A percentile compares a stretch with the other conserved stretches of the same genome.
Conservation (phyloP, 2,329 filamentous ascomycete species). For the Colletotrichum sp. region DNA sequence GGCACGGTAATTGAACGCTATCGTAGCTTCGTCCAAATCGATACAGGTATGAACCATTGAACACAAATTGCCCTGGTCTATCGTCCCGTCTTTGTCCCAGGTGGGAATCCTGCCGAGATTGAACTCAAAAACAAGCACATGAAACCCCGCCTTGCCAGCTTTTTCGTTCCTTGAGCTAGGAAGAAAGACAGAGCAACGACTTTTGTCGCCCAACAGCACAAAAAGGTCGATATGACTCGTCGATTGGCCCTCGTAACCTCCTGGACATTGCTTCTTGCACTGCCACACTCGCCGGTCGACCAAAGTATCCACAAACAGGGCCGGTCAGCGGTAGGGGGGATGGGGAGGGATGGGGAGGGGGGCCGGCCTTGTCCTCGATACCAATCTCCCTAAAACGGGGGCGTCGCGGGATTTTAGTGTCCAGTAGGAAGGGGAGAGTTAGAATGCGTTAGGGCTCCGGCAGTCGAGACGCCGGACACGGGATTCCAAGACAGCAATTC, state of each 20-base stretch:
- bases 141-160: neutral
- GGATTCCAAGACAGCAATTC: conserved; percentile 14
- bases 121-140: conserved; percentile 3
- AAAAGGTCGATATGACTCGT: conserved; percentile 6
- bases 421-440: neutral
- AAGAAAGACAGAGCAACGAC: neutral
- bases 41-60: neutral
- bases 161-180: neutral
- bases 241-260: neutral
- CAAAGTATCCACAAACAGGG: conserved; percentile 5
- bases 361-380: neutral
- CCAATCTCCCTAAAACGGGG: conserved; percentile 11
- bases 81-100: conserved; percentile 1
- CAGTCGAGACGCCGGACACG: conserved; percentile 17
- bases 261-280: conserved; percentile 11
- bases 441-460: conserved; percentile 5
- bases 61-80: neutral
- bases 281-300: conserved; percentile 3
- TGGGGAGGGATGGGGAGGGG: neutral
- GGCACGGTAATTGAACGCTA: neutral
- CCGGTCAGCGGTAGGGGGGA: neutral
- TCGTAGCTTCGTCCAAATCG: neutral
- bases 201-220: neutral
- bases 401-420: conserved; percentile 5
- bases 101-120: conserved; percentile 3